These are phyloP conservation scores for Haplosporangium sp. DNA, from an alignment of 371 early-diverging fungal genomes.

Conservation along the genomic window DNA sequence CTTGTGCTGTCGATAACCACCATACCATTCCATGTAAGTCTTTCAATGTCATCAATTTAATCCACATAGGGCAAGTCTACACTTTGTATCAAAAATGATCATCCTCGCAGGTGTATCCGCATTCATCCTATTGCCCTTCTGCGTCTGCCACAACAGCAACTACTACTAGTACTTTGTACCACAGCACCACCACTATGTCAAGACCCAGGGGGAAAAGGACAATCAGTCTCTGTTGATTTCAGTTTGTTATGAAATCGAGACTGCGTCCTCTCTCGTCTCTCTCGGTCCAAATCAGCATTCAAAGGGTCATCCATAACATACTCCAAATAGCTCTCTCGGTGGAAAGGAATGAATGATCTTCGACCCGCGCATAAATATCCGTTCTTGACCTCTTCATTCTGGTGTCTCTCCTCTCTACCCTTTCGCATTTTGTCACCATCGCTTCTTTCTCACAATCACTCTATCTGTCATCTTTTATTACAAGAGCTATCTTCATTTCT, in stretches of 20 bases:
- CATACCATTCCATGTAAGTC: too few species aligned
- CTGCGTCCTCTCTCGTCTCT: conserved; percentile 7
- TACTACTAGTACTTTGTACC: neutral
- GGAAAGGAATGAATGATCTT: too few species aligned
- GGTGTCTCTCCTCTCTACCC: neutral
- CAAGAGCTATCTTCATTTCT: too few species aligned
- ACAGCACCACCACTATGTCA: neutral
- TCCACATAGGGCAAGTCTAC: too few species aligned
- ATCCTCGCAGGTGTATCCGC: too few species aligned
- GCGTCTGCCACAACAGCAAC: neutral
- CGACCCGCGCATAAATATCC: too few species aligned
- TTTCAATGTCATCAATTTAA: too few species aligned
- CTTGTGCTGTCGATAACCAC: too few species aligned
- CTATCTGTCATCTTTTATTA: too few species aligned
- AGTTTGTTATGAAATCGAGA: conserved; percentile 39
- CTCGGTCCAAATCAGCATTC: conserved; percentile 47
- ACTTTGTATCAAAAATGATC: too few species aligned
- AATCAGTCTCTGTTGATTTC: neutral
- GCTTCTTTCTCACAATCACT: neutral
- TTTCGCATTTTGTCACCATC: neutral
- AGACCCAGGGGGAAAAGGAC: conserved; percentile 6
- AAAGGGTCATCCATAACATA: conserved; percentile 4
- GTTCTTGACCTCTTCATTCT: conserved; percentile 2
- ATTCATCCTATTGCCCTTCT: conserved; percentile 5
- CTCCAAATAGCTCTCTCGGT: neutral